Base-by-base conservation (phyloP, 352 stramenopile genomes). In the Pseudoperonospora humuli region DNA sequence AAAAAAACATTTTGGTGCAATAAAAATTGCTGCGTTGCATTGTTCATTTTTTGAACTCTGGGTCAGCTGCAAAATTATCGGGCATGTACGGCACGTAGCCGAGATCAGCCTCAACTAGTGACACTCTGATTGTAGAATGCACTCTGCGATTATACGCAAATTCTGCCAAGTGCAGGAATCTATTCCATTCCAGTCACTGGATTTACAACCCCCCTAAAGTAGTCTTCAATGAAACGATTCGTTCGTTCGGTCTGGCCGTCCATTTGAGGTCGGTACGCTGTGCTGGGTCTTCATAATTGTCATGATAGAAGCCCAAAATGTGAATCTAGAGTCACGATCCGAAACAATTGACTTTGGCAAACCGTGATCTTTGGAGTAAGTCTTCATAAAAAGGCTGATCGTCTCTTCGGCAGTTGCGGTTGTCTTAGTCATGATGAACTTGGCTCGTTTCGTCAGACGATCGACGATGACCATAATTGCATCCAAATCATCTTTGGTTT, bases 101-200 rank as follows among this genome's bases (percentile, higher is more conserved):
- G 2, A 53, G n/a, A 53, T 55, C 47, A 4, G 47, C 38, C 32
- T 55, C 38, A 32, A 44, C n/a, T 7, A 29, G 38, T 39, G 25
- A 47, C 37, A 53, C 45, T 19, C 21, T 26, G 11, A 59, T 59
- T 2, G 43, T 29, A 0, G 31, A 35, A 27, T 54, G 33, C 2
- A 33, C 32, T 20, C 32, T 26, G 34, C 39, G n/a, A 23, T 45
- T 59, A 7, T 54, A 59, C 50, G 13, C n/a, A n/a, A n/a, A n/a
- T n/a, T n/a, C n/a, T n/a, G 38, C 44, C 26, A 54, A 32, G 45
- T 50, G 23, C 1, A 54, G 13, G 46, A 35, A 60, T n/a, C n/a
- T n/a, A n/a, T n/a, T 0, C 50, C 51, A 46, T 54, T 26, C 47
- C 47, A 55, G 28, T 45, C 32, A 35, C 45, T 45, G n/a, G n/a